Evolutionary conservation across 768 basidiomycete species (phyloP).

Genomic region (Lactarius pseudohatsudake): DNA sequence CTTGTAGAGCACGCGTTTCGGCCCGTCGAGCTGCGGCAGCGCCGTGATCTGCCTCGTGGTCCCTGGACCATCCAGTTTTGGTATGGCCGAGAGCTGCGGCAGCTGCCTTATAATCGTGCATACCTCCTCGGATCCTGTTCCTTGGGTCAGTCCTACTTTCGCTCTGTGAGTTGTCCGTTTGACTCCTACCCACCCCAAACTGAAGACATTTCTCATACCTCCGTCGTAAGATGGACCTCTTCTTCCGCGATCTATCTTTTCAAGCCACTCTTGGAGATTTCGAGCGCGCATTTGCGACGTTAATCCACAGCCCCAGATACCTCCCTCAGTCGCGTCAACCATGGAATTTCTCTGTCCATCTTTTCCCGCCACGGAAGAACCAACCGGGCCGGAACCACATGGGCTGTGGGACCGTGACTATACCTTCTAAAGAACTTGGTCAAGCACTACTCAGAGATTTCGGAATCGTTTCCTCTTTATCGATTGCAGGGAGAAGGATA

Average conservation of each 20-base stretch:
- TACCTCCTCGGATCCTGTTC: background rate
- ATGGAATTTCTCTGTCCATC: constrained; percentile 55
- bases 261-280: constrained; percentile 27
- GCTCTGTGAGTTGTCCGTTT: background rate
- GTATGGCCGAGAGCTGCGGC: too few relatives aligned
- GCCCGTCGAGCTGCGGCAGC: constrained; percentile 2
- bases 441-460: constrained; percentile 45
- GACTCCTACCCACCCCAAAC: background rate
- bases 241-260: constrained; percentile 34
- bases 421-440: constrained; percentile 45
- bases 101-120: constrained; percentile 3
- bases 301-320: constrained; percentile 50
- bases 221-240: constrained; percentile 38
- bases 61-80: background rate
- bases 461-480: constrained; percentile 35
- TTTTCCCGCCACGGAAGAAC: constrained; percentile 43
- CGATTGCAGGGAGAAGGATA: constrained; percentile 38
- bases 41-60: constrained; percentile 12
- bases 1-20: background rate
- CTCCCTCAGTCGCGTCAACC: constrained; percentile 32
- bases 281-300: constrained; percentile 39
- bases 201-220: background rate
- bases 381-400: constrained; percentile 35
- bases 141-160: background rate
- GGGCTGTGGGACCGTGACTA: constrained; percentile 48